Evolutionary conservation across 2,329 filamentous ascomycete species (phyloP), one percentile per base, ranked within the genome.

Genomic region (Pyricularia grisea): DNA sequence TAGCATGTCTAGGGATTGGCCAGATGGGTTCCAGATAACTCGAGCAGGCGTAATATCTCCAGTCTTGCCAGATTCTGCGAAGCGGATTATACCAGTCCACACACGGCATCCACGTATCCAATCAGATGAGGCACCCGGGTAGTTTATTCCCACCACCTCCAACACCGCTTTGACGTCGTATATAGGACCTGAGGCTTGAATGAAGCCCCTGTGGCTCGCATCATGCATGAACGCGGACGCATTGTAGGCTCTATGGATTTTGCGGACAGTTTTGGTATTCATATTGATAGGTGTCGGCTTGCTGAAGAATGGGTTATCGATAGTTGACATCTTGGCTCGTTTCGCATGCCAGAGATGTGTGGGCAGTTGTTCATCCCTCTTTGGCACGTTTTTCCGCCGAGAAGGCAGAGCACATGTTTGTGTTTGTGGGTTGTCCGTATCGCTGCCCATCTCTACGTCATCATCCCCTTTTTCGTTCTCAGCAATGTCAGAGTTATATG

Each of bases 271-370:
- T 58, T 67, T 67, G 11, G 14, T 23, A 31, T 67, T 67, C 42
- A 31, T 67, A 17, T 60, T 61, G 17, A 67, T 11, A 10, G 66
- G 66, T 4, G 66, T 67, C 27, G 42, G 66, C 66, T 61, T 61
- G 66, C 28, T 31, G 66, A 60, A 67, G 66, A 67, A 67, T 23
- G 66, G 50, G 25, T 67, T 36, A 20, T 55, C 50, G 66, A 87
- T 0, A 92, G 90, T 9, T 0, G 93, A 93, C 92, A 99, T 96
- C 70, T 87, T 91, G 27, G 95, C 93, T 70, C 95, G 85, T 78
- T 99, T 99, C 2, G 94, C 90, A 79, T 97, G 94, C 86, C 92
- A 99, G 72, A 96, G 81, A 78, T 99, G 95, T 7, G 95, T 98
- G 0, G 95, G 95, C 20, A 99, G 83, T 93, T 92, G 93, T 82